Conservation (phyloP, 768 basidiomycete species). For the Collybia mongolica region DNA sequence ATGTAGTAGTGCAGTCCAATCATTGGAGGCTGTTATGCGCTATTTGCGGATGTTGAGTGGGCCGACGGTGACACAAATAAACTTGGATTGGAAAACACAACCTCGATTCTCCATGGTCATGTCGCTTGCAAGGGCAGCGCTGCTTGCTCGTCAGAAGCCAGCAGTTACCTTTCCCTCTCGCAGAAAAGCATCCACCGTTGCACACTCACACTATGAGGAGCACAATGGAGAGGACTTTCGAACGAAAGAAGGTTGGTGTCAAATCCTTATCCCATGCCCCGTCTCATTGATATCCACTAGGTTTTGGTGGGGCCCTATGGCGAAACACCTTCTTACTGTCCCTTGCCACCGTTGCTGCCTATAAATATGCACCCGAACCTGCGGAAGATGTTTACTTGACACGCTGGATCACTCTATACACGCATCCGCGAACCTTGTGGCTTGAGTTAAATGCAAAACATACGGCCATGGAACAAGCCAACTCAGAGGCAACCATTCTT, state of each 20-base stretch:
- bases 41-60: no score
- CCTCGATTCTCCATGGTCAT: slow-evolving; percentile 21
- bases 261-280: slow-evolving; percentile 14
- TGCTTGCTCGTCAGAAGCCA: slow-evolving; percentile 33
- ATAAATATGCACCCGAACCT: slow-evolving; percentile 68
- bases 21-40: no score
- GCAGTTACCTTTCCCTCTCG: slow-evolving; percentile 28
- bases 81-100: no score
- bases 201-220: slow-evolving; percentile 40
- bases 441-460: slow-evolving; percentile 55
- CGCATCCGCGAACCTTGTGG: slow-evolving; percentile 55
- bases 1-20: no score
- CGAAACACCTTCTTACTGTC: slow-evolving; percentile 55
- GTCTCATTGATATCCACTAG: slow-evolving; percentile 28
- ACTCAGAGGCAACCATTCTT: slow-evolving; percentile 40
- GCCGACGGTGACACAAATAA: no score
- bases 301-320: slow-evolving; percentile 69
- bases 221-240: slow-evolving; percentile 40
- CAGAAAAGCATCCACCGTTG: slow-evolving; percentile 43
- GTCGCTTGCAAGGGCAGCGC: slow-evolving; percentile 41
- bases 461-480: slow-evolving; percentile 41
- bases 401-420: slow-evolving; percentile 61
- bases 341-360: slow-evolving; percentile 49
- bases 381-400: slow-evolving; percentile 63
- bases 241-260: slow-evolving; percentile 52